Evolutionary conservation across 2,329 filamentous ascomycete genomes (phyloP).

Genomic region (Sporothrix inflata): DNA sequence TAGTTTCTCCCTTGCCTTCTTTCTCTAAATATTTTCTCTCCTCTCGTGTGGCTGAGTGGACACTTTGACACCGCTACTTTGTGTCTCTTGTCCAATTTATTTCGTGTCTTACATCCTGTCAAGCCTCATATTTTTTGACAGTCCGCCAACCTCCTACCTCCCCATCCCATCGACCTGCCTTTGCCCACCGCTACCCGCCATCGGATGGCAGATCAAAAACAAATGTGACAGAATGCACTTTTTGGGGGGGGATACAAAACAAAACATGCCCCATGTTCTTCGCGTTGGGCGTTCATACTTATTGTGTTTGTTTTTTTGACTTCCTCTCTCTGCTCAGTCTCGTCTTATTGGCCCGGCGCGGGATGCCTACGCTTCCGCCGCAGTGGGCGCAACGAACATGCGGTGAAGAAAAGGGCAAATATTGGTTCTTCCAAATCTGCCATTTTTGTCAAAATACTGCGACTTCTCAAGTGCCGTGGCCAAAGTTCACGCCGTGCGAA

Average conservation of each 20-base stretch:
- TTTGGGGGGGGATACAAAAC: background rate
- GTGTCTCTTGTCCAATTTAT: background rate
- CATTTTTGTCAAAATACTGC: background rate
- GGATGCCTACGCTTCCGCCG: slow-evolving; percentile 12
- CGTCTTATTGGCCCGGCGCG: slow-evolving; percentile 13
- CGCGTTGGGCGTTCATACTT: background rate
- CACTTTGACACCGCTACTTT: slow-evolving; percentile 18
- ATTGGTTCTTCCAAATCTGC: background rate
- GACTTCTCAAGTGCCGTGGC: background rate
- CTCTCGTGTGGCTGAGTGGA: slow-evolving; percentile 1
- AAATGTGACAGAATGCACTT: background rate
- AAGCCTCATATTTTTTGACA: background rate
- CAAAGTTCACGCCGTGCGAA: background rate
- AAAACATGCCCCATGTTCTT: background rate
- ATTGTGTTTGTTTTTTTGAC: background rate
- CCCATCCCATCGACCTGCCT: background rate
- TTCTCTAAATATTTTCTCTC: background rate
- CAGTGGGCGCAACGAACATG: slow-evolving; percentile 13
- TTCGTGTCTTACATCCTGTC: slow-evolving; percentile 18
- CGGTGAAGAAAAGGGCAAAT: slow-evolving; percentile 8
- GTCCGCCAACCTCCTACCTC: background rate
- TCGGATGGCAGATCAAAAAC: background rate
- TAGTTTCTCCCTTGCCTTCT: background rate
- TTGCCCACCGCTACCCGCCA: background rate
- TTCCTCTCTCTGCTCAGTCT: background rate